Base-by-base conservation (phyloP, 2,329 filamentous ascomycete genomes). In the Huntiella abstrusa region DNA sequence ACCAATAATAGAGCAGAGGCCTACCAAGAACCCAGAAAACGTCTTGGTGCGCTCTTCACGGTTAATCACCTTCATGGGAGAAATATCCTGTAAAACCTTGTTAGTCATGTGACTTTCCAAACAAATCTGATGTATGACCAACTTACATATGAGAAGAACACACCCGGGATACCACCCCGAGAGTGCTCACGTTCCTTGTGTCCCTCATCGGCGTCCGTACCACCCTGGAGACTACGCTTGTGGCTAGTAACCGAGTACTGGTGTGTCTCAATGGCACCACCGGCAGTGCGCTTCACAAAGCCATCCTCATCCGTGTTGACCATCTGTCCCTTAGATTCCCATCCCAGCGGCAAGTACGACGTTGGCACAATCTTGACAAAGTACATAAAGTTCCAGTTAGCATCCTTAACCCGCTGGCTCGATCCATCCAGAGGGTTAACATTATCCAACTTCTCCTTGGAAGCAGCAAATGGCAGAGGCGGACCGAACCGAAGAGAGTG, bases 61-160 rank as follows among this genome's bases (percentile, higher is more conserved):
- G 68, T 98, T 98, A 64, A 98, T 82, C 51, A 98, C 88, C 67
- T 96, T 98, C 91, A 98, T 98, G 4, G 91, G 91, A 2, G 88
- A 96, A 61, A 98, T 98, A 56, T 98, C 91, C 82, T 87, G 46
- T 43, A 33, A 1, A 35, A 7, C 17, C 7, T 51, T 35, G 43
- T 39, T 41, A 35, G 32, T 32, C 35, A 5, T n/a, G n/a, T 36
- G 22, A 17, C 22, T 33, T 6, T 16, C 16, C n/a, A 10, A 17
- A 12, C 12, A 11, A 34, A 19, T 15, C 8, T 33, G 10, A 8
- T 32, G 33, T 4, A 40, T 34, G 6, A 22, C 12, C 33, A 32
- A 74, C 81, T 73, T 69, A 87, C 83, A 56, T 98, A 98, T 53
- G 86, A 93, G 67, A 98, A 96, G 69, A 98, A 98, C 11, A 98